Percentiles rank a stretch among this genome's conserved stretches.
Evolutionary conservation across 2,329 filamentous ascomycete genomes (phyloP).

Genomic region (Penicillium sp.): DNA sequence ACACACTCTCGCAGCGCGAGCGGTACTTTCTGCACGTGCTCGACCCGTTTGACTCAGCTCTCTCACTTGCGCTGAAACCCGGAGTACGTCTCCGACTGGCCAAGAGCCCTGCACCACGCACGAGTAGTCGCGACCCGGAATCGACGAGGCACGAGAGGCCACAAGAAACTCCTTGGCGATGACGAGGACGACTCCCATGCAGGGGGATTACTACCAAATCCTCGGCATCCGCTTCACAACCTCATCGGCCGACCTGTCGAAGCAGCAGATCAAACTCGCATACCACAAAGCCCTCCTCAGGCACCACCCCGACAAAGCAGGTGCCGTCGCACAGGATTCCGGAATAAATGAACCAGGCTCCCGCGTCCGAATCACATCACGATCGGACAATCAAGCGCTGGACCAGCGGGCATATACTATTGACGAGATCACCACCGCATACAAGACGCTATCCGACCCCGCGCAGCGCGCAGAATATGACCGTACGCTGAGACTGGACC

Average conservation of each 20-base stretch:
- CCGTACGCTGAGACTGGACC: constrained; percentile 44
- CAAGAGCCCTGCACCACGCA: background rate
- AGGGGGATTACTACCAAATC: constrained; percentile 45
- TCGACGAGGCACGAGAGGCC: background rate
- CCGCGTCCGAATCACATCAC: background rate
- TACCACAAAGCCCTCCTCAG: constrained; percentile 61
- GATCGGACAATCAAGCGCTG: background rate
- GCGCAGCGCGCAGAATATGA: constrained; percentile 54
- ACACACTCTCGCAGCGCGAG: background rate
- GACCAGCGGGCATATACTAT: constrained; percentile 46
- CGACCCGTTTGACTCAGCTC: background rate
- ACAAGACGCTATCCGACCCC: constrained; percentile 56
- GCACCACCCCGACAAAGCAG: constrained; percentile 63
- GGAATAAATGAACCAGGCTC: background rate
- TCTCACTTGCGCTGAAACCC: background rate
- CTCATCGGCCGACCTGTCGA: constrained; percentile 33
- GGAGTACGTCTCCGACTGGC: background rate
- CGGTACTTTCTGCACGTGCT: background rate
- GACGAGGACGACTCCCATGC: constrained; percentile 11
- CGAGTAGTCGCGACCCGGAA: background rate
- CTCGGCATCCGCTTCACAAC: constrained; percentile 42
- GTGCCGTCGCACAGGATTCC: constrained; percentile 22
- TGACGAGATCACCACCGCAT: constrained; percentile 64
- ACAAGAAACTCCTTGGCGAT: constrained; percentile 7
- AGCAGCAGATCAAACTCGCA: constrained; percentile 55